Conservation (phyloP, 495 filamentous ascomycete species). For the Hypomontagnella submonticulosa region DNA sequence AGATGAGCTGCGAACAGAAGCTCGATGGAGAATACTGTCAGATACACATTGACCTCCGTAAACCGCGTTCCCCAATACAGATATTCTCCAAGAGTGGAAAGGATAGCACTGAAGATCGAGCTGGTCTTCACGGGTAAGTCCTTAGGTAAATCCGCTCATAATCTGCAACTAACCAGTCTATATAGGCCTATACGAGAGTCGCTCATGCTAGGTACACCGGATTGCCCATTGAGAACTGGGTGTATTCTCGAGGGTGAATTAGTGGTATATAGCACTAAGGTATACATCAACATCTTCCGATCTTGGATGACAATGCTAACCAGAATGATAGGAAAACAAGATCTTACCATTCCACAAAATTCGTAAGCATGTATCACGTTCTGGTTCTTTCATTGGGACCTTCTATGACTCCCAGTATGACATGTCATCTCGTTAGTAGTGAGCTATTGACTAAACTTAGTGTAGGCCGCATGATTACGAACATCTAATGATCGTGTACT, state of each 20-base stretch:
- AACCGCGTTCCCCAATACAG: slow-evolving; percentile 65
- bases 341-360: slow-evolving; percentile 82
- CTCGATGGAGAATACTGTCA: slow-evolving; percentile 92
- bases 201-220: slow-evolving; percentile 64
- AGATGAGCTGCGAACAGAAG: slow-evolving; percentile 82
- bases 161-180: slow-evolving; percentile 10
- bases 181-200: slow-evolving; percentile 62
- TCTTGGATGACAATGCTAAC: slow-evolving; percentile 12
- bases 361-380: slow-evolving; percentile 79
- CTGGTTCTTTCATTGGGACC: slow-evolving; percentile 75
- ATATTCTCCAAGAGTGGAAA: slow-evolving; percentile 94
- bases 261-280: slow-evolving; percentile 76
- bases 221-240: slow-evolving; percentile 66
- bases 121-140: slow-evolving; percentile 66
- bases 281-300: slow-evolving; percentile 24
- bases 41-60: slow-evolving; percentile 79
- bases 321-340: slow-evolving; percentile 51
- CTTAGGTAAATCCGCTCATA: slow-evolving; percentile 39
- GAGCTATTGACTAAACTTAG: slow-evolving; percentile 28
- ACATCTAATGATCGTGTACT: slow-evolving; percentile 86
- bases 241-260: slow-evolving; percentile 89
- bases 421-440: neutral
- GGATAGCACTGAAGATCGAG: slow-evolving; percentile 80
- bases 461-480: slow-evolving; percentile 71
- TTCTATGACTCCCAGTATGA: slow-evolving; percentile 75